phyloP scores from a whole-genome alignment of 176 grass and related monocot species.

The Avena sativa region DNA sequence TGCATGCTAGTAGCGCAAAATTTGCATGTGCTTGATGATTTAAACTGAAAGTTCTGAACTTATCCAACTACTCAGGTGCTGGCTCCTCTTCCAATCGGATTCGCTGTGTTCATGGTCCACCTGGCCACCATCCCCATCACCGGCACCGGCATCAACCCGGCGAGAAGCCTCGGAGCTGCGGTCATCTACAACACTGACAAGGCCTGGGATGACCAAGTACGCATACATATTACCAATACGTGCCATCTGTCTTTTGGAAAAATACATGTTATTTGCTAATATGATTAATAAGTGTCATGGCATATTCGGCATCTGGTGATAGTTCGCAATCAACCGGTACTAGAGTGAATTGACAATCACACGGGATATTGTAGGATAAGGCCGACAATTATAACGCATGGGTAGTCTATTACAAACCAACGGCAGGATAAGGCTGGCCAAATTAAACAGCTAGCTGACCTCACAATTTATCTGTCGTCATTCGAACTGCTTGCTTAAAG shows the following conservation, averaged over 20 bases:
- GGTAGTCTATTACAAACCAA: constrained; percentile 25
- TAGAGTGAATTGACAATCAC: background rate
- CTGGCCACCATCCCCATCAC: constrained; percentile 90
- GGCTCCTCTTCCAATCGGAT: constrained; percentile 90
- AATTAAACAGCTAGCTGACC: background rate
- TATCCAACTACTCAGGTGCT: constrained; percentile 58
- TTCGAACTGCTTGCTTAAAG: constrained; percentile 18
- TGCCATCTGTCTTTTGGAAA: background rate
- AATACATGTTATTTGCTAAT: background rate
- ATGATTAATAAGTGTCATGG: background rate
- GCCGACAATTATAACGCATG: background rate
- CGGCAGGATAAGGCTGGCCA: constrained; percentile 24
- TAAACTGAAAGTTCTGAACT: constrained; percentile 11
- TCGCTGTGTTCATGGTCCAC: constrained; percentile 96
- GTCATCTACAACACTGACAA: constrained; percentile 76
- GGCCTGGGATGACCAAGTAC: constrained; percentile 79
- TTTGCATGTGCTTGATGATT: background rate
- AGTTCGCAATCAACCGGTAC: constrained; percentile 6
- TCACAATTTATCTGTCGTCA: background rate
- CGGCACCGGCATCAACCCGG: constrained; percentile 91
- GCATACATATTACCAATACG: background rate
- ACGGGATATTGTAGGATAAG: background rate
- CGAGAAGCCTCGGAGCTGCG: constrained; percentile 79
- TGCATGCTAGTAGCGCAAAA: background rate
- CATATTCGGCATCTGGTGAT: constrained; percentile 11